A percentile compares a stretch with the other conserved stretches of the same genome.
These are phyloP conservation scores for Aegilops longissima DNA, from an alignment of 176 grass and related monocot species.

Conservation along the genomic window DNA sequence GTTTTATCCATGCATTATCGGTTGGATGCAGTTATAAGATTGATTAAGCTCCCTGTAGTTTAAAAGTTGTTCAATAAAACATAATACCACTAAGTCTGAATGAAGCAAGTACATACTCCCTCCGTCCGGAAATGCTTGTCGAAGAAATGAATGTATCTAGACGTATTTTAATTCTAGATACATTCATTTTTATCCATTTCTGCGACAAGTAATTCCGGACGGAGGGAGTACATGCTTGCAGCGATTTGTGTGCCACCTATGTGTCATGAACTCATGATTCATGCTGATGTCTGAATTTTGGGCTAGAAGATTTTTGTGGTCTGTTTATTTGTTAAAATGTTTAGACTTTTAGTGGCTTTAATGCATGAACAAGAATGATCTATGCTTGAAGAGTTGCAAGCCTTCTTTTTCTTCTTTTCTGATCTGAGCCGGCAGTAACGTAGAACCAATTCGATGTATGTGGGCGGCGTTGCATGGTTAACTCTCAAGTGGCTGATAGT, in stretches of 20 bases:
- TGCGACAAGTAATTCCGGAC: too few relatives aligned
- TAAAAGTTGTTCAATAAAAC: too few relatives aligned
- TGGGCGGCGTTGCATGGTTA: neutral
- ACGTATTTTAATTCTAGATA: too few relatives aligned
- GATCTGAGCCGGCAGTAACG: neutral
- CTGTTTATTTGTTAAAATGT: neutral
- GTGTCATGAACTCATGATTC: neutral
- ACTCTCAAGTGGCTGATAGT: neutral
- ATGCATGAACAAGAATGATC: neutral
- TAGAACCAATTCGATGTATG: neutral
- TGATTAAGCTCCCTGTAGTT: too few relatives aligned
- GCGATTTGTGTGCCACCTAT: neutral
- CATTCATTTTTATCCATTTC: too few relatives aligned
- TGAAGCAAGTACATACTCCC: too few relatives aligned
- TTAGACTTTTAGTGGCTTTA: neutral
- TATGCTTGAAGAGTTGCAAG: neutral
- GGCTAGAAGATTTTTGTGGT: neutral
- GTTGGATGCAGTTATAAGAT: too few relatives aligned
- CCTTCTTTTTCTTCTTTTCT: too few relatives aligned
- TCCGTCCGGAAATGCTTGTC: too few relatives aligned
- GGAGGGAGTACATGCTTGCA: neutral
- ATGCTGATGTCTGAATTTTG: neutral
- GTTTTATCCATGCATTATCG: too few relatives aligned
- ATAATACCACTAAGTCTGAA: too few relatives aligned
- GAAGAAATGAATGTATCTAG: too few relatives aligned